Base-by-base conservation (phyloP, 2,329 filamentous ascomycete species). In the Clonostachys chloroleuca region DNA sequence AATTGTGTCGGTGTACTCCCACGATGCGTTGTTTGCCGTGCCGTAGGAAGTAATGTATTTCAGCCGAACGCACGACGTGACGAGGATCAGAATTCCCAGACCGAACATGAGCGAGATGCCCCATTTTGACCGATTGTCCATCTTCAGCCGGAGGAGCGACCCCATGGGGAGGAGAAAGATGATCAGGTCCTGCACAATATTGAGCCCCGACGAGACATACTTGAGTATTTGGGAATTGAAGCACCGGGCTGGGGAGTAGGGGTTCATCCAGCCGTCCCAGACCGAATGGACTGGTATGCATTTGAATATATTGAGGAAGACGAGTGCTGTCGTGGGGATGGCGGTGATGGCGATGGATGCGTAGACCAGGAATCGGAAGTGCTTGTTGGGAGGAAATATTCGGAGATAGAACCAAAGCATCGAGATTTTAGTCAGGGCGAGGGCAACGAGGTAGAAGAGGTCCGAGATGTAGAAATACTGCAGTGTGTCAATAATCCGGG, bases 131-230 rank as follows among this genome's bases (percentile, higher is more conserved):
- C 67, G 64, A n/a, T 58, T 57, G 13, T 62, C 62, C 12, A 74
- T 50, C 9, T 66, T 59, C 12, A 76, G 61, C 3, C 64, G 54
- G 3, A 61, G 51, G 5, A 77, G 49, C 40, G 64, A 65, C 5
- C 69, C 68, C 12, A 77, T 53, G 1, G 75, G 66, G 5, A 78
- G 55, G 3, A 59, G 45, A 43, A 77, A 62, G 10, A 79, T 63
- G 53, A 65, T 64, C 34, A 68, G 48, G 51, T 78, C 76, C 24
- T 74, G 65, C 4, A 60, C 60, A n/a, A 75, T 72, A 51, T 75
- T 74, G 42, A 77, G 63, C 2, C 59, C 64, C 2, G 72, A 68
- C 34, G 68, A 70, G 18, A 65, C 56, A 56, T 73, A 72, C 34
- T 68, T 65, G 13, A 75, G 63, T 9, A 45, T 30, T 20, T 54